Base-by-base conservation (phyloP, 345 rosid genomes). In the Lepidium didymum region DNA sequence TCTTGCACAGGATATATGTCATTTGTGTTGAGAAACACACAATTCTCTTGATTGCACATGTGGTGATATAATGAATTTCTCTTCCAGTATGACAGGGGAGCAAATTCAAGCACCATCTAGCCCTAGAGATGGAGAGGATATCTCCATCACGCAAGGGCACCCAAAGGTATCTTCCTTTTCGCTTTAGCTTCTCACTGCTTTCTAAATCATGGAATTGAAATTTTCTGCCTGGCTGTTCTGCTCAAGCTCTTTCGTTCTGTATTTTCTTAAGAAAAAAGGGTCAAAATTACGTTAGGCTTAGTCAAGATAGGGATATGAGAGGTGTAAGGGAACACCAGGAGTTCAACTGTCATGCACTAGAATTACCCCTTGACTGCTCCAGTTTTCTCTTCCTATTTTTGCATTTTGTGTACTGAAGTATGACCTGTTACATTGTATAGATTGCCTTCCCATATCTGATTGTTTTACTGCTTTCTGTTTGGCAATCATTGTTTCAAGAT, bases 71-170 rank as follows among this genome's bases (percentile, higher is more conserved):
- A 73, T 75, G 53, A 79, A 73, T 64, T 74, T 60, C 36, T 74
- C 34, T 65, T 68, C 69, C 89, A 95, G 99, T 82, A 95, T 95
- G 99, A 86, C 96, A 64, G 91, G 81, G 34, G 99, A 95, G 83
- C 97, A 77, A 76, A 78, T 85, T 74, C 67, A 73, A 10, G 80
- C 96, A 74, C 97, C 99, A 61, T 83, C 96, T 38, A 95, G 96
- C 81, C 97, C 96, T 63, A 81, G 88, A 60, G 98, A 89, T 60
- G 95, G 96, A 52, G 99, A 89, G 54, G 93, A 86, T 69, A 80
- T 77, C 41, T 54, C 91, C 54, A 64, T 74, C 52, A 51, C 86
- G 49, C 78, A 63, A 49, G 97, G 85, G 54, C 89, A 49, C 49
- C 86, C 81, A 16, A 76, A 70, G 82, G 99, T 94, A 84, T 67